phyloP scores from a whole-genome alignment of 768 basidiomycete species.

The Polyporus arcularius region DNA sequence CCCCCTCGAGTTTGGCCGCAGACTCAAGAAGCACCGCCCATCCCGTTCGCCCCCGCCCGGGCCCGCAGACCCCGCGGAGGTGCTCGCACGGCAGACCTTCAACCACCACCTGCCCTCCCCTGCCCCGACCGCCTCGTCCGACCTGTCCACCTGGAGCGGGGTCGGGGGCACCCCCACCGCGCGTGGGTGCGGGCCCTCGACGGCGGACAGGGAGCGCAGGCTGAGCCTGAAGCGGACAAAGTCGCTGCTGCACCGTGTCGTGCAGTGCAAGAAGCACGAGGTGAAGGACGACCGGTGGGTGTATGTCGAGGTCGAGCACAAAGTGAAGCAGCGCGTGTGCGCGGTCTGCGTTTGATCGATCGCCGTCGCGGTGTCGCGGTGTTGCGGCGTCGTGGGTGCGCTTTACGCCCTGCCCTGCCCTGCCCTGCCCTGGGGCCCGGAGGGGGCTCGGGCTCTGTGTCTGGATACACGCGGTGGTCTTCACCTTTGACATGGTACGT shows the following conservation, averaged over 20 bases:
- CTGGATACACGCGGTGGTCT: no score
- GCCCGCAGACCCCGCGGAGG: constrained; percentile 31
- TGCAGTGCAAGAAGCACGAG: constrained; percentile 25
- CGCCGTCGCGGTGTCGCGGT: background rate
- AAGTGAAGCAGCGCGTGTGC: constrained; percentile 28
- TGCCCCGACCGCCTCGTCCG: background rate
- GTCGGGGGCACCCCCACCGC: background rate
- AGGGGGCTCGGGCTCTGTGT: no score
- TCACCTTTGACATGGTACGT: no score
- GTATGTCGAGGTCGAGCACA: constrained; percentile 32
- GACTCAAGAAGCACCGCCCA: constrained; percentile 22
- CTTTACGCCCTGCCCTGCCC: background rate
- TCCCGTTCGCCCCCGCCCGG: background rate
- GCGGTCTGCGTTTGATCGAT: constrained; percentile 4
- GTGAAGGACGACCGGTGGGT: constrained; percentile 30
- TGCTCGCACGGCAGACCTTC: constrained; percentile 31
- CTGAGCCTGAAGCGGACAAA: constrained; percentile 18
- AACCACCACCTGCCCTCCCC: constrained; percentile 26
- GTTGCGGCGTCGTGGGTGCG: background rate
- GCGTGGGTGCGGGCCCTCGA: background rate
- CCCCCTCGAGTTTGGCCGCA: constrained; percentile 16
- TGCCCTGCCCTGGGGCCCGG: no score
- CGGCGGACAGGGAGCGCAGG: background rate
- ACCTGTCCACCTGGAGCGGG: background rate
- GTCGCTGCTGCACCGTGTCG: constrained; percentile 24